Evolutionary conservation across 2,329 filamentous ascomycete species (phyloP), one percentile per base, ranked within the genome.

Genomic region (Paracorniculantispora psalliotae): DNA sequence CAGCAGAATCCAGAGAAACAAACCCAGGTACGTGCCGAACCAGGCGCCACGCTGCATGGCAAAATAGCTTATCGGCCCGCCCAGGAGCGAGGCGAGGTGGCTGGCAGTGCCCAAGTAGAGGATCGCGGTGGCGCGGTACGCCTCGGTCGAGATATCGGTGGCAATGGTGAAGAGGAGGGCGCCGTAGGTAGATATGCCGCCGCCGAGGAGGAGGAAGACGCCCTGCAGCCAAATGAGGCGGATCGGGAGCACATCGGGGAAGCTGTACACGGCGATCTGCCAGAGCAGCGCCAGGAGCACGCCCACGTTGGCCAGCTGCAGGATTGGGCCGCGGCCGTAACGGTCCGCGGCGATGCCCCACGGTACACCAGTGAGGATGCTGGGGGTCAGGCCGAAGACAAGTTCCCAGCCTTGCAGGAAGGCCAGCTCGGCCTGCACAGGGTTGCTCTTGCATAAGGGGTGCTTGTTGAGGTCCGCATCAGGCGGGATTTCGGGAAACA

Each of bases 341-440:
- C 48, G 54, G 57, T 66, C 65, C 13, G 65, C 62, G 2, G 59
- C 58, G n/a, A 66, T 25, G n/a, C 63, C 63, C 54, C 62, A 65
- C 21, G 63, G 62, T 19, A 66, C 60, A 6, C 61, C 60, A 35
- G 63, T 64, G 5, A 66, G 46, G 8, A 65, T 50, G 28, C 61
- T 60, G n/a, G 63, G 65, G 15, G 65, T 35, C n/a, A 65, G 21
- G 17, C 33, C 47, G 23, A 65, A 63, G 8, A 62, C 62, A 12
- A 61, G 51, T 23, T 64, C 56, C 63, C 65, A 65, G 12, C 63
- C 64, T 21, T 59, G 59, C 15, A 65, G 55, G 3, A 65, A 17
- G 5, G 63, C 63, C 26, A 66, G 61, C 58, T 66, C 65, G 8
- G 61, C 59, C 63, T 65, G 63, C 21, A 66, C 63, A 7, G 46